Evolutionary conservation across 768 basidiomycete genomes (phyloP), one percentile per base, ranked within the genome.

Genomic region (Boletus tomentosulus): DNA sequence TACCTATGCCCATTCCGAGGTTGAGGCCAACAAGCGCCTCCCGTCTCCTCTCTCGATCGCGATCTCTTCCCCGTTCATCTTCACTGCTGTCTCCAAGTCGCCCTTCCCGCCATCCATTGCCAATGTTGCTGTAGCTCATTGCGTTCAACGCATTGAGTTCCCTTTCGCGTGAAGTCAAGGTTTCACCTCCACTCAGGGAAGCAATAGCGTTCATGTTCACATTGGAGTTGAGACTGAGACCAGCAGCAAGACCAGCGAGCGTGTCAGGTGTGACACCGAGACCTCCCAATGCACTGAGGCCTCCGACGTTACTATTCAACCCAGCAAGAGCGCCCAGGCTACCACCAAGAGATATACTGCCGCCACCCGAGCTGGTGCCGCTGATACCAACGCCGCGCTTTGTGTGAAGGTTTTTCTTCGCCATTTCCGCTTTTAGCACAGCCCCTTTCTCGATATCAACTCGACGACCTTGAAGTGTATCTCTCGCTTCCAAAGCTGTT

Each of bases 381-480:
- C 83, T 75, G 6, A 83, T 83, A n/a, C 90, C 90, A 24, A 92
- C 85, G 3, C 89, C 89, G 37, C 92, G 78, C 75, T 96, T 97
- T 19, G 94, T 96, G 66, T 99, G 96, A 37, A 99, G 72, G 66
- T 99, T 98, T 81, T 99, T 99, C 83, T 98, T 98, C 19, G 97
- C 97, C 95, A 99, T 98, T 73, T 98, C 97, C 22, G 96, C 97
- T 71, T 98, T 98, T 37, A 99, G 71, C 3, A 94, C 87, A 1
- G 91, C 85, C 13, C 93, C 93, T 63, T 92, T 93, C 71, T 98
- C 90, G 31, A 89, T 83, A 63, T 98, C 97, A 34, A 98, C 90
- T 52, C 92, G 80, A 50, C 87, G 79, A 6, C 96, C 94, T 67
- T 95, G 93, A 6, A 99, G 75, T 6, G 84, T 78, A 63, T 98